These are phyloP conservation scores for Gillenia trifoliata DNA, from an alignment of 306 rosid genomes.

Conservation along the genomic window DNA sequence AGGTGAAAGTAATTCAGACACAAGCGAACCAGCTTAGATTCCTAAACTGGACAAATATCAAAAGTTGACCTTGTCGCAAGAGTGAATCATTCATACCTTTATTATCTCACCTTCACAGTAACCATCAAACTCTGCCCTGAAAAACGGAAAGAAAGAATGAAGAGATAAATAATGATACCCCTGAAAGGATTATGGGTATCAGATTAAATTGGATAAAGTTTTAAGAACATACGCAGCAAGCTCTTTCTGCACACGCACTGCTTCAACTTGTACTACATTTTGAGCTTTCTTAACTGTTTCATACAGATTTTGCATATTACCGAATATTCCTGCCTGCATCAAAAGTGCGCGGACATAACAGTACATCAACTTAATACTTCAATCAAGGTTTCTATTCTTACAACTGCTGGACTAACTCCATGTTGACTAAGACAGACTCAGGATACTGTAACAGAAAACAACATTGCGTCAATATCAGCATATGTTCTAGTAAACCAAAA, in stretches of 20 bases:
- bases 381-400: background rate
- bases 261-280: conserved; percentile 84
- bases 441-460: background rate
- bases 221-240: conserved; percentile 59
- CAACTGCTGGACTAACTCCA: background rate
- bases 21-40: background rate
- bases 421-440: background rate
- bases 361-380: background rate
- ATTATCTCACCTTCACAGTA: conserved; percentile 77
- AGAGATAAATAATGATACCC: background rate
- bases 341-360: conserved; percentile 11
- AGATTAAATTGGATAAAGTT: background rate
- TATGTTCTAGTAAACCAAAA: background rate
- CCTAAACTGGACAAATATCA: background rate
- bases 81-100: conserved; percentile 43
- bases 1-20: background rate
- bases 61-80: background rate
- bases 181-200: background rate
- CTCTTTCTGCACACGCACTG: conserved; percentile 81
- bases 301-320: conserved; percentile 75
- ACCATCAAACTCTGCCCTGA: conserved; percentile 86
- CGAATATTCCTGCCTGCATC: conserved; percentile 64
- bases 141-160: conserved; percentile 23
- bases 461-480: background rate
- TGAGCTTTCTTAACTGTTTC: conserved; percentile 86